Evolutionary conservation across 129 eudicot genomes (phyloP).

Genomic region (Saposhnikovia divaricata): DNA sequence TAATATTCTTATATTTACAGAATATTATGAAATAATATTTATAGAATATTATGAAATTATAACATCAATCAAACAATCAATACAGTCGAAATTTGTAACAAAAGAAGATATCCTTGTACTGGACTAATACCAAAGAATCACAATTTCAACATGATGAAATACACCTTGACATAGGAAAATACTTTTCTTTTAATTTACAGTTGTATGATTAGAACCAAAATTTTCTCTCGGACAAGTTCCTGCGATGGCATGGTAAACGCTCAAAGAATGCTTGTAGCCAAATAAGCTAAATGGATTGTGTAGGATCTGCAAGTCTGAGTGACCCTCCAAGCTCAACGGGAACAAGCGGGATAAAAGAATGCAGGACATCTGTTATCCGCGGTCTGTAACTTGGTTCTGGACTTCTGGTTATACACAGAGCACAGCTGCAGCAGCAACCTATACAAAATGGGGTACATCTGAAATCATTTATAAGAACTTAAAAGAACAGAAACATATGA

Average conservation of each 20-base stretch:
- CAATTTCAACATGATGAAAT: no score
- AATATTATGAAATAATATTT: no score
- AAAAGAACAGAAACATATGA: background rate
- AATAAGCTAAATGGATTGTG: background rate
- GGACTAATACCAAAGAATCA: no score
- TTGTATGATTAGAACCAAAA: background rate
- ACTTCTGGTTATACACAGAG: slow-evolving; percentile 84
- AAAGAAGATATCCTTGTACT: no score
- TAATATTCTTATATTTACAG: no score
- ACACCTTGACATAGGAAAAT: background rate
- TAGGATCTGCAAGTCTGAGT: slow-evolving; percentile 31
- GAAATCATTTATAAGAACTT: background rate
- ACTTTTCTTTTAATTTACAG: background rate
- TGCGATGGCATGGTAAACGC: background rate
- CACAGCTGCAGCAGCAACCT: slow-evolving; percentile 99
- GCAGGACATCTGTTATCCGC: slow-evolving; percentile 79
- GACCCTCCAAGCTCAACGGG: slow-evolving; percentile 90
- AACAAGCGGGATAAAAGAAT: slow-evolving; percentile 84
- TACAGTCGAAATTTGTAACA: no score
- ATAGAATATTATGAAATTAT: no score
- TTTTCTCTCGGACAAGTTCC: background rate
- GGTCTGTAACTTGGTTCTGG: slow-evolving; percentile 99
- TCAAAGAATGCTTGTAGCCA: background rate
- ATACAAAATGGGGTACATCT: background rate
- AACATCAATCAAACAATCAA: no score